Conservation (phyloP, 495 filamentous ascomycete genomes). For the Penicillium desertorum region DNA sequence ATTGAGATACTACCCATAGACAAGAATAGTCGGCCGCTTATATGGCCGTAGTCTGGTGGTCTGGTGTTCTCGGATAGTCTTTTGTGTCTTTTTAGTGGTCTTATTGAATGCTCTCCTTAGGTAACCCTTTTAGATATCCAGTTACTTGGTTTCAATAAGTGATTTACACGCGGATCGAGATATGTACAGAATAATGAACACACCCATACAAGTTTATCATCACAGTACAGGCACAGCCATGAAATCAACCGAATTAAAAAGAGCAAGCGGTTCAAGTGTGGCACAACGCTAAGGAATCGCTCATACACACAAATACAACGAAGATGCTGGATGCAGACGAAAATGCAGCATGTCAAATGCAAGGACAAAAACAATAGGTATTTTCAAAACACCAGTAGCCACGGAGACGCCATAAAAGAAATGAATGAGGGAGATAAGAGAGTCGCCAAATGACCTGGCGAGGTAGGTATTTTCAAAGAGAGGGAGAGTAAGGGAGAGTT, state of each 20-base stretch:
- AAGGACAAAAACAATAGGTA: conserved; percentile 11
- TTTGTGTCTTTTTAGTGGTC: no score
- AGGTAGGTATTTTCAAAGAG: conserved; percentile 1
- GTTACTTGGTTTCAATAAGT: conserved; percentile 5
- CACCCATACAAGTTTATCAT: background rate
- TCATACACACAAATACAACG: conserved; percentile 17
- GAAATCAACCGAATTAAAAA: background rate
- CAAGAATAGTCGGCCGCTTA: no score
- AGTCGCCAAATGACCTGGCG: background rate
- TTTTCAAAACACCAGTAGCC: conserved; percentile 20
- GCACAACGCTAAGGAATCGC: conserved; percentile 26
- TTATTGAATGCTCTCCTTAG: no score
- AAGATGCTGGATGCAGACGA: conserved; percentile 3
- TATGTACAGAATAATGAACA: conserved; percentile 11
- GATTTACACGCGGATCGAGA: background rate
- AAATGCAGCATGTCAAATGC: conserved; percentile 19
- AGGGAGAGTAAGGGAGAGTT: conserved; percentile 8
- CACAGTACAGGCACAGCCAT: background rate
- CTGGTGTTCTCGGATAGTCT: no score
- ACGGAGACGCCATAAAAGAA: conserved; percentile 22
- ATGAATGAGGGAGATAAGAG: background rate
- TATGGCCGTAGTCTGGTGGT: no score
- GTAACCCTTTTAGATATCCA: no score
- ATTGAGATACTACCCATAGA: no score
- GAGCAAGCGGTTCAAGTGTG: conserved; percentile 7